Conservation (phyloP, 768 basidiomycete species). For the Kwoniella sp. region DNA sequence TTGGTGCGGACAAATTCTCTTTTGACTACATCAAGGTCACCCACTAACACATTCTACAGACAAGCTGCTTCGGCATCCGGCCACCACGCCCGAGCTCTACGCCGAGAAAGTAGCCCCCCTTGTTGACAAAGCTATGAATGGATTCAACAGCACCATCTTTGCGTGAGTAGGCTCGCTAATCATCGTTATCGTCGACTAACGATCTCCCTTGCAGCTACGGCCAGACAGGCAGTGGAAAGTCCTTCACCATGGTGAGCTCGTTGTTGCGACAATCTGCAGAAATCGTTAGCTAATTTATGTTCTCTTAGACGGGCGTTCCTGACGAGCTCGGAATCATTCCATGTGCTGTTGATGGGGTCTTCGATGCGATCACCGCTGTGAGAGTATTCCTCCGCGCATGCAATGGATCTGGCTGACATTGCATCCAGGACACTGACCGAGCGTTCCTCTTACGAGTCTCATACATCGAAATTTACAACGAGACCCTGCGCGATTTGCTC, state of each 20-base stretch:
- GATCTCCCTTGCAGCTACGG: conserved; percentile 41
- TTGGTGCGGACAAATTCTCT: conserved; percentile 37
- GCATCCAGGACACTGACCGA: conserved; percentile 46
- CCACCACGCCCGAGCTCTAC: conserved; percentile 49
- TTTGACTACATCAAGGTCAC: neutral
- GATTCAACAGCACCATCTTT: conserved; percentile 56
- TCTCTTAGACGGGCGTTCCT: conserved; percentile 39
- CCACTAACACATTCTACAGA: conserved; percentile 29
- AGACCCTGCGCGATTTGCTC: conserved; percentile 51
- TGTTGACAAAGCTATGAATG: conserved; percentile 54
- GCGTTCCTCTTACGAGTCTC: conserved; percentile 53
- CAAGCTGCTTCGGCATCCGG: conserved; percentile 45
- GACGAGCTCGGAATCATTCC: conserved; percentile 54
- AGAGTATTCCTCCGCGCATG: neutral
- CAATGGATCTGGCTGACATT: conserved; percentile 1
- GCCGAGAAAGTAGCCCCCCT: conserved; percentile 45
- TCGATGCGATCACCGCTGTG: conserved; percentile 54
- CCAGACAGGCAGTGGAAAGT: conserved; percentile 54
- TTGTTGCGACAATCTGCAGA: no score
- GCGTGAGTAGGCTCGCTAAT: conserved; percentile 34
- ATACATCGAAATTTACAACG: conserved; percentile 56
- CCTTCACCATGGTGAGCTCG: conserved; percentile 48
- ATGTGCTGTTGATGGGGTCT: conserved; percentile 53
- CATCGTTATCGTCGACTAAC: neutral
- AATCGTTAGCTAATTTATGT: neutral